These are phyloP conservation scores for Sporodiniella umbellata DNA, from an alignment of 371 early-diverging fungal species.

Conservation along the genomic window DNA sequence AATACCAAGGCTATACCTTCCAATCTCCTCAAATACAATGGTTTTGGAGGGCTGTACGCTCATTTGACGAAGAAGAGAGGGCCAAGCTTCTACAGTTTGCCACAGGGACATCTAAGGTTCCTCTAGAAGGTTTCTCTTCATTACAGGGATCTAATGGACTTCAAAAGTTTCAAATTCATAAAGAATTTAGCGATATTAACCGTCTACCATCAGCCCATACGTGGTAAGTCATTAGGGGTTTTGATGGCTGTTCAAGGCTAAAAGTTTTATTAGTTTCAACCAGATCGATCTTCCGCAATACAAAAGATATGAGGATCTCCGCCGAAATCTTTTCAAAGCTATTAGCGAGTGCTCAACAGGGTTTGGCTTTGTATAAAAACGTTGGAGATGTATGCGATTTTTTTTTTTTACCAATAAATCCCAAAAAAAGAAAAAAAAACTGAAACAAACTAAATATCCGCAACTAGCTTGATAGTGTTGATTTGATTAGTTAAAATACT, in stretches of 20 bases:
- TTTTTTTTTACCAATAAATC: too few species aligned
- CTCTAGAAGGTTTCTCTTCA: constrained; percentile 93
- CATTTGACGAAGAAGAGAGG: constrained; percentile 94
- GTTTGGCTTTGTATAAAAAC: constrained; percentile 83
- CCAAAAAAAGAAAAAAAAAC: too few species aligned
- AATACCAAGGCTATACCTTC: constrained; percentile 89
- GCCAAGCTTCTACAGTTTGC: constrained; percentile 98
- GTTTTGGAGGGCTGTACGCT: constrained; percentile 99
- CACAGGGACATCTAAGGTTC: constrained; percentile 98
- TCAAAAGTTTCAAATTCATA: constrained; percentile 98
- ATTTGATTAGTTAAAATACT: too few species aligned
- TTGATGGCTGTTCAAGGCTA: constrained; percentile 8
- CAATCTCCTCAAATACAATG: constrained; percentile 93
- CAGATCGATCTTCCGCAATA: constrained; percentile 97
- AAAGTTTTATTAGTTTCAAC: constrained; percentile 84
- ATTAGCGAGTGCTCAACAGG: constrained; percentile 96
- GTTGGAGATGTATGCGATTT: too few species aligned
- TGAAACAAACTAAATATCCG: too few species aligned
- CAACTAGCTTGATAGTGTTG: too few species aligned
- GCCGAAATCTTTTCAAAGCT: constrained; percentile 80
- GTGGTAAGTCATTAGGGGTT: constrained; percentile 61
- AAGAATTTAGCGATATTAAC: constrained; percentile 80
- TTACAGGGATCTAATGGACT: constrained; percentile 94
- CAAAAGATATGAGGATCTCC: constrained; percentile 86
- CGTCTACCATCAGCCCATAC: constrained; percentile 98